phyloP scores from a whole-genome alignment of 768 basidiomycete genomes.

The Pleurotus sapidus region DNA sequence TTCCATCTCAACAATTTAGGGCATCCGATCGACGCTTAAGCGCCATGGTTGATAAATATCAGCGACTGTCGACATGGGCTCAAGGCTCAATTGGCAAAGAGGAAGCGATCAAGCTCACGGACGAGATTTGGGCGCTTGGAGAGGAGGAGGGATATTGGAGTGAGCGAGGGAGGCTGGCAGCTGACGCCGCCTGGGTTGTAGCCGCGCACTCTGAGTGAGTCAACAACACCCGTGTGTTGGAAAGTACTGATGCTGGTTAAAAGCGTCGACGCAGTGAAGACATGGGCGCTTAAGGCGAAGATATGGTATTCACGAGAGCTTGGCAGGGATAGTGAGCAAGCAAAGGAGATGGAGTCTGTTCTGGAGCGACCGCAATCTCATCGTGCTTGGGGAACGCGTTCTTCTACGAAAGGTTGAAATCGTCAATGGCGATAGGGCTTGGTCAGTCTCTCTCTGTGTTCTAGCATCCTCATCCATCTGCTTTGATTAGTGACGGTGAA shows the following conservation, averaged over 20 bases:
- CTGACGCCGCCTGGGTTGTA: conserved; percentile 58
- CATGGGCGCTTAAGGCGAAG: conserved; percentile 48
- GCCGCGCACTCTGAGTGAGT: conserved; percentile 64
- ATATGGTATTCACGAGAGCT: conserved; percentile 59
- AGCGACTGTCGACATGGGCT: conserved; percentile 49
- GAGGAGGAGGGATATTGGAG: conserved; percentile 66
- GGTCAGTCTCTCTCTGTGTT: no score
- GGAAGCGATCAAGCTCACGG: conserved; percentile 46
- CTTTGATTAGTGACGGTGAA: no score
- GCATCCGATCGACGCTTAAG: conserved; percentile 50
- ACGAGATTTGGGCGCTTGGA: conserved; percentile 54
- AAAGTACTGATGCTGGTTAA: background rate
- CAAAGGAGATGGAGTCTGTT: conserved; percentile 32
- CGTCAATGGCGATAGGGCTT: no score
- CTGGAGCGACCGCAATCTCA: conserved; percentile 37
- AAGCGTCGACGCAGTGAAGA: conserved; percentile 42
- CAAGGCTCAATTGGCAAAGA: conserved; percentile 37
- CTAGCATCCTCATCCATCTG: no score
- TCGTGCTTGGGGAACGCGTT: conserved; percentile 46
- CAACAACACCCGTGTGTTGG: background rate
- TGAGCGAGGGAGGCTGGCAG: conserved; percentile 60
- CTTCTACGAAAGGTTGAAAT: background rate
- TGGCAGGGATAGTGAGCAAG: conserved; percentile 51
- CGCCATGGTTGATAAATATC: conserved; percentile 42
- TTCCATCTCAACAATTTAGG: conserved; percentile 42